A percentile compares a stretch with the other conserved stretches of the same genome.
Evolutionary conservation across 75 land plant genomes (phyloP).

Genomic region (Selaginella tamariscina): DNA sequence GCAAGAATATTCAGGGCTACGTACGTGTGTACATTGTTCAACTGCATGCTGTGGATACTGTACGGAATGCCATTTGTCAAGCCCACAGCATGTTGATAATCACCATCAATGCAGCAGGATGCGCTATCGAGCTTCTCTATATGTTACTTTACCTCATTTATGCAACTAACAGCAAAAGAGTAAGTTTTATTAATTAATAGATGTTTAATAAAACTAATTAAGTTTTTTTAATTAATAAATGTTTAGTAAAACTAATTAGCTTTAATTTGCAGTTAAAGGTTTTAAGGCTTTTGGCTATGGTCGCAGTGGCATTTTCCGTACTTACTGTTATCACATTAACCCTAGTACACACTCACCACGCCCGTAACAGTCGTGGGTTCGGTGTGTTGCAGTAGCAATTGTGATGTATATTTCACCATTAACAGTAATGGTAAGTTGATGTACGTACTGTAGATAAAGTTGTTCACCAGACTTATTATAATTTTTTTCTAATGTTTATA

Average conservation of each 20-base stretch:
- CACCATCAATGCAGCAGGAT: constrained; percentile 59
- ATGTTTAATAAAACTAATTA: background rate
- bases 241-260: background rate
- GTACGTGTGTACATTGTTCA: constrained; percentile 51
- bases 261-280: constrained; percentile 8
- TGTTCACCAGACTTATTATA: background rate
- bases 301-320: background rate
- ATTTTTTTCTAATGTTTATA: constrained; percentile 15
- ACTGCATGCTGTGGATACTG: constrained; percentile 65
- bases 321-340: background rate
- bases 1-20: no score
- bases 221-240: background rate
- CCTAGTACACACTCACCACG: background rate
- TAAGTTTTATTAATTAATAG: background rate
- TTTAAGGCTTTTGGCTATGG: background rate
- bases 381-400: constrained; percentile 11
- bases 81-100: constrained; percentile 51
- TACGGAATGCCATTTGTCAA: constrained; percentile 62
- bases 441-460: background rate
- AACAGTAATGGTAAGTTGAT: constrained; percentile 15
- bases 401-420: constrained; percentile 23
- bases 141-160: constrained; percentile 37
- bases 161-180: constrained; percentile 22
- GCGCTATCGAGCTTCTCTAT: constrained; percentile 39
- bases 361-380: constrained; percentile 14